Conservation (phyloP, 257 asterid species). For the Echium plantagineum region DNA sequence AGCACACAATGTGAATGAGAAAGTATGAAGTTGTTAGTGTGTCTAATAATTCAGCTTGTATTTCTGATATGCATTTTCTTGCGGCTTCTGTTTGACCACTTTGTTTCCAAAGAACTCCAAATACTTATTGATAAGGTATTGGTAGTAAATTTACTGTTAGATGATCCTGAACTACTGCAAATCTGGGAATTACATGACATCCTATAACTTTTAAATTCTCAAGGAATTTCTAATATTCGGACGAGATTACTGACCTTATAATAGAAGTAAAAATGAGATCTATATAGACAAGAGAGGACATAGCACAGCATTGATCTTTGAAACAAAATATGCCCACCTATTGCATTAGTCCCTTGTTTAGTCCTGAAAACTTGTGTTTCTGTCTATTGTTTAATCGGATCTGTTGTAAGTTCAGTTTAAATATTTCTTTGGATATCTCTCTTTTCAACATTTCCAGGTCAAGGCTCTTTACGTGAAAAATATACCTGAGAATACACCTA, state of each 20-base stretch:
- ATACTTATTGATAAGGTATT: no score
- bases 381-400: background rate
- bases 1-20: no score
- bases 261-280: no score
- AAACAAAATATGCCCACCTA: background rate
- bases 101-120: no score
- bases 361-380: background rate
- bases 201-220: no score
- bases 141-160: no score
- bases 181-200: background rate
- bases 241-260: no score
- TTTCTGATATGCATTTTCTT: background rate
- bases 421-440: background rate
- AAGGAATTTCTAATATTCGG: no score
- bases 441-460: conserved; percentile 44
- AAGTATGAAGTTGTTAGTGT: no score
- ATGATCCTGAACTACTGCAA: no score
- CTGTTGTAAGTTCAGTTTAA: background rate
- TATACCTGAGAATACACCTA: conserved; percentile 75
- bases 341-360: background rate
- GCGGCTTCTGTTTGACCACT: background rate
- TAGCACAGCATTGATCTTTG: no score
- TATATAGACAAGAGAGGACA: no score
- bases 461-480: conserved; percentile 90
- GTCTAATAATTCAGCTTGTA: background rate